A percentile compares a stretch with the other conserved stretches of the same genome.
Conservation (phyloP, 1,139 yeast genomes). For the Suhomyces terraborum region DNA sequence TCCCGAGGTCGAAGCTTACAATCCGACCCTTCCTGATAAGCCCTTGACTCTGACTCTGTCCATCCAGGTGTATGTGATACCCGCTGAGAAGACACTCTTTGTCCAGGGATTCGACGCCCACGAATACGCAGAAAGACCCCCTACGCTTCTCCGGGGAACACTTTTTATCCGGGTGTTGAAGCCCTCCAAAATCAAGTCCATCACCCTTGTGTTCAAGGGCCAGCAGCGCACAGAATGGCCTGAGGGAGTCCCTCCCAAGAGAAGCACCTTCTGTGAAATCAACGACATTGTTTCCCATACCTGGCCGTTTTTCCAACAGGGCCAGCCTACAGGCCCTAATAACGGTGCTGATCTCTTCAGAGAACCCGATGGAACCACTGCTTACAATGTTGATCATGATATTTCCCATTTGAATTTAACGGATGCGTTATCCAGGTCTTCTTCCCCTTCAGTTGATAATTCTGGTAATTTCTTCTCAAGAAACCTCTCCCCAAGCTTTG, state of each 20-base stretch:
- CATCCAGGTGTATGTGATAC: slow-evolving; percentile 53
- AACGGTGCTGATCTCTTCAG: slow-evolving; percentile 59
- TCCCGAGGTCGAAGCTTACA: slow-evolving; percentile 14
- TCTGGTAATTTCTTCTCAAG: slow-evolving; percentile 30
- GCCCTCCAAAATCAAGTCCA: slow-evolving; percentile 71
- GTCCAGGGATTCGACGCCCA: slow-evolving; percentile 76
- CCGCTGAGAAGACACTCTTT: slow-evolving; percentile 79
- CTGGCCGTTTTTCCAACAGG: slow-evolving; percentile 81
- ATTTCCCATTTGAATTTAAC: slow-evolving; percentile 37
- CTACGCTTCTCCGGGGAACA: slow-evolving; percentile 83
- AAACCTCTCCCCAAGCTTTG: slow-evolving; percentile 32
- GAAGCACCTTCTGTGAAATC: slow-evolving; percentile 61
- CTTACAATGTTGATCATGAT: slow-evolving; percentile 28
- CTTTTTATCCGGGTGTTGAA: slow-evolving; percentile 70
- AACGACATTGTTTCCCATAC: slow-evolving; percentile 73
- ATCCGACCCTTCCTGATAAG: slow-evolving; percentile 51
- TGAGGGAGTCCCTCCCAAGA: slow-evolving; percentile 95
- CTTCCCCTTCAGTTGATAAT: slow-evolving; percentile 8
- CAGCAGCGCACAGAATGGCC: slow-evolving; percentile 92
- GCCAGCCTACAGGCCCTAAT: slow-evolving; percentile 36
- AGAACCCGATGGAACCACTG: slow-evolving; percentile 29
- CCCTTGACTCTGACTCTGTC: slow-evolving; percentile 52
- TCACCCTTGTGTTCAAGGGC: slow-evolving; percentile 72
- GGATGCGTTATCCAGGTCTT: slow-evolving; percentile 18
- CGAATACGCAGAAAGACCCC: slow-evolving; percentile 71